Evolutionary conservation across 176 grass and related monocot genomes (phyloP).

Genomic region (Hsuehochloa calcarea): DNA sequence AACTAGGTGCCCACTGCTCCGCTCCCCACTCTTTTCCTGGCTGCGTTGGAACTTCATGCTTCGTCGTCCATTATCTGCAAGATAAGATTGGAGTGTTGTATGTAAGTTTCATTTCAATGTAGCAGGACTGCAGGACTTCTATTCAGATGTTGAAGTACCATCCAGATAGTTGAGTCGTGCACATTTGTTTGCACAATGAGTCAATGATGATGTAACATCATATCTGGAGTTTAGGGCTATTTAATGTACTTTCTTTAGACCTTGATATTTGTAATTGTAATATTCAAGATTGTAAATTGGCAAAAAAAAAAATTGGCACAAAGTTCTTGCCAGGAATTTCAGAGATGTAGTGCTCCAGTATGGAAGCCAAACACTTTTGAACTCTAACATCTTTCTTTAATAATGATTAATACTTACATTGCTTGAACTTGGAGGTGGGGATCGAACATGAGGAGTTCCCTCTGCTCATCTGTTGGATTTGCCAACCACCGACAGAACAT

Average conservation of each 20-base stretch:
- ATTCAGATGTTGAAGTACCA: background rate
- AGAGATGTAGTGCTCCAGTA: background rate
- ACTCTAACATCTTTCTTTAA: background rate
- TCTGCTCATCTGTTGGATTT: conserved; percentile 92
- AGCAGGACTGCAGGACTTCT: background rate
- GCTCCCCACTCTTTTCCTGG: background rate
- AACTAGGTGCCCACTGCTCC: background rate
- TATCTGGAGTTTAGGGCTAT: background rate
- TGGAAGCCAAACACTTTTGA: background rate
- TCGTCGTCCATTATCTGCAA: conserved; percentile 35
- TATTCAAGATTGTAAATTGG: background rate
- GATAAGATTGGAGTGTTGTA: background rate
- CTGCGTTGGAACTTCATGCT: background rate
- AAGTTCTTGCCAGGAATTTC: background rate
- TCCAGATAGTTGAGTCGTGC: background rate
- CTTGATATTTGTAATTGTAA: background rate
- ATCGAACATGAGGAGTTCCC: conserved; percentile 76
- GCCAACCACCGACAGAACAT: conserved; percentile 86
- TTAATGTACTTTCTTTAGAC: background rate
- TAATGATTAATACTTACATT: conserved; percentile 28
- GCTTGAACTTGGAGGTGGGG: conserved; percentile 47
- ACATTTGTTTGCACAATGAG: background rate
- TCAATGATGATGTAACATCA: background rate
- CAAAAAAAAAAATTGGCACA: no score
- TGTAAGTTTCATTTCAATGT: background rate